Evolutionary conservation across 805 yeast species (phyloP).

Genomic region (Starmerella gropengiesseri): DNA sequence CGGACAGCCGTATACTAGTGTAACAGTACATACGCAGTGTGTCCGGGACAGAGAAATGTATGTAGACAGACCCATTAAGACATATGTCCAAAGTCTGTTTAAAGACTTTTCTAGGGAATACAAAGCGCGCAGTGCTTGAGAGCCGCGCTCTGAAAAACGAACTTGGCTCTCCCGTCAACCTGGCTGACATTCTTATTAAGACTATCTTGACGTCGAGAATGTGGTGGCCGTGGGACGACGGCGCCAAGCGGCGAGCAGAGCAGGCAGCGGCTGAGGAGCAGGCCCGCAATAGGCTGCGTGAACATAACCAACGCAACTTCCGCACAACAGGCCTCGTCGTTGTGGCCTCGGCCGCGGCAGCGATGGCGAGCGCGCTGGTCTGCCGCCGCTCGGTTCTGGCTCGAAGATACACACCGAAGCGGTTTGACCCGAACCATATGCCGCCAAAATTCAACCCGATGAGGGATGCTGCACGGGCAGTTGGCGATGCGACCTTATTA

Average conservation of each 20-base stretch:
- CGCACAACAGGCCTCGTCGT: slow-evolving; percentile 32
- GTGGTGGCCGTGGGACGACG: background rate
- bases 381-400: slow-evolving; percentile 65
- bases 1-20: no score
- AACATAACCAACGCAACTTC: slow-evolving; percentile 11
- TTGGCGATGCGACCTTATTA: slow-evolving; percentile 65
- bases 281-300: background rate
- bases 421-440: slow-evolving; percentile 74
- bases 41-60: no score
- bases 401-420: slow-evolving; percentile 61
- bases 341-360: slow-evolving; percentile 58
- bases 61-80: no score
- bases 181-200: no score
- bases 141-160: no score
- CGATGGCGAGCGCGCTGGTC: slow-evolving; percentile 59
- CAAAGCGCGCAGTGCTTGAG: no score
- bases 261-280: background rate
- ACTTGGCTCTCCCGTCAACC: no score
- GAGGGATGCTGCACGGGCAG: slow-evolving; percentile 76
- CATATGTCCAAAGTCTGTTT: no score
- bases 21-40: no score
- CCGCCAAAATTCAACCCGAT: slow-evolving; percentile 77
- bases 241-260: background rate
- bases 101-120: no score
- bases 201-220: no score